phyloP scores from a whole-genome alignment of 2,329 filamentous ascomycete genomes.

The Didymella pinodella region DNA sequence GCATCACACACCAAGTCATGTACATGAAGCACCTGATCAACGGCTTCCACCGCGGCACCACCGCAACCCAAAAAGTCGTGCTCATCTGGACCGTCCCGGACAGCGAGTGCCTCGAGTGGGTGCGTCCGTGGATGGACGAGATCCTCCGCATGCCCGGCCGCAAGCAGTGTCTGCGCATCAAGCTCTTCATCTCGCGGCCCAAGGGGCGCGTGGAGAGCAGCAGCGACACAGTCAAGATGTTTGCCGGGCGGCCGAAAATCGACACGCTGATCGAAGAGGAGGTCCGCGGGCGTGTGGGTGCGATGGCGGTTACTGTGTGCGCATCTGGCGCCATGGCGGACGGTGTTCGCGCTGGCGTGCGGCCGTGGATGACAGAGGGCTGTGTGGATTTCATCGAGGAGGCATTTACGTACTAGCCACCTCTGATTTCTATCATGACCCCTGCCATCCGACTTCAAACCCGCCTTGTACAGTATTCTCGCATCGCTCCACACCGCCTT shows the following conservation, averaged over 20 bases:
- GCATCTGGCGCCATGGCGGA: slow-evolving; percentile 70
- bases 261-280: slow-evolving; percentile 65
- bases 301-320: slow-evolving; percentile 68
- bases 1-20: slow-evolving; percentile 80
- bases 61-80: slow-evolving; percentile 74
- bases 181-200: slow-evolving; percentile 70
- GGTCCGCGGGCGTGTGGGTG: slow-evolving; percentile 63
- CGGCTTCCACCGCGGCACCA: slow-evolving; percentile 72
- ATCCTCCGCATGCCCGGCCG: slow-evolving; percentile 67
- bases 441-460: not conserved
- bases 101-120: slow-evolving; percentile 70
- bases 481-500: slow-evolving; percentile 1
- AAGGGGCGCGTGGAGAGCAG: slow-evolving; percentile 63
- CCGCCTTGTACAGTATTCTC: slow-evolving; percentile 1
- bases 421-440: not conserved
- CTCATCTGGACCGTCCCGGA: slow-evolving; percentile 82
- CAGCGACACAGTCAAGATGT: slow-evolving; percentile 69
- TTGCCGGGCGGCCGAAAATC: slow-evolving; percentile 65
- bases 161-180: slow-evolving; percentile 65
- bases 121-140: slow-evolving; percentile 71
- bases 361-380: slow-evolving; percentile 61
- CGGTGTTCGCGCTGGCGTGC: slow-evolving; percentile 64
- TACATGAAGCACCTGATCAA: slow-evolving; percentile 76
- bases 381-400: slow-evolving; percentile 70
- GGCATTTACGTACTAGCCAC: slow-evolving; percentile 66